Conservation (phyloP, 257 asterid genomes). For the Pogostemon cablin region DNA sequence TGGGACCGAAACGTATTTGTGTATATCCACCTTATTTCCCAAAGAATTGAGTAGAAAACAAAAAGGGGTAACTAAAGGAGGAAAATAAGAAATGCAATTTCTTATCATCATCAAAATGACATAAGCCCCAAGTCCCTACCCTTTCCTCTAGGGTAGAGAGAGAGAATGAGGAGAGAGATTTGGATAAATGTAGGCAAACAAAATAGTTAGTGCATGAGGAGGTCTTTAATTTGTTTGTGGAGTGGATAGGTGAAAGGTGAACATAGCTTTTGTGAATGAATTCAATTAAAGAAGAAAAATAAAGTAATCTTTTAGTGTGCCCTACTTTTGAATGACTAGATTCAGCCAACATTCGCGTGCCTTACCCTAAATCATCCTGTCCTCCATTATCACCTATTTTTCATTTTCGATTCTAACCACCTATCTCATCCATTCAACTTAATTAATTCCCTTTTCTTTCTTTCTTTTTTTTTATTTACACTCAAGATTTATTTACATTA, state of each 20-base stretch:
- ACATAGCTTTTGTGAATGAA: constrained; percentile 22
- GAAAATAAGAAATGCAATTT: not conserved
- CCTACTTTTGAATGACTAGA: constrained; percentile 34
- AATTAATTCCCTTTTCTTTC: not conserved
- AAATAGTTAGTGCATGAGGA: constrained; percentile 34
- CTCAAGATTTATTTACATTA: no score
- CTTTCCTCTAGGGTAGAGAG: constrained; percentile 21
- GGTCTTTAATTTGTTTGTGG: not conserved
- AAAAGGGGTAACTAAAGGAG: constrained; percentile 13
- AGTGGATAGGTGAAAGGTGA: no score
- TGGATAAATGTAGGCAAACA: constrained; percentile 42
- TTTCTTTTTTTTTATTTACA: no score
- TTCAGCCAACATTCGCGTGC: constrained; percentile 53
- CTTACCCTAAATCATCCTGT: constrained; percentile 51
- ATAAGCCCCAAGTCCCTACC: constrained; percentile 32
- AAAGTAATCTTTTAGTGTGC: constrained; percentile 16
- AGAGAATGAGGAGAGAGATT: constrained; percentile 24
- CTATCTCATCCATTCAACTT: constrained; percentile 14
- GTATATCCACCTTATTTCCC: no score
- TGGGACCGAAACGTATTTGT: no score
- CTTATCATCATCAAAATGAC: constrained; percentile 31
- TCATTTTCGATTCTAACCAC: not conserved
- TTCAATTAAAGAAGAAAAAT: constrained; percentile 28
- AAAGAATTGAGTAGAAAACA: constrained; percentile 13
- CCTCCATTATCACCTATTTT: constrained; percentile 47